These are phyloP conservation scores for Breviolum minutum DNA, from an alignment of 73 alveolate species.

Conservation along the genomic window DNA sequence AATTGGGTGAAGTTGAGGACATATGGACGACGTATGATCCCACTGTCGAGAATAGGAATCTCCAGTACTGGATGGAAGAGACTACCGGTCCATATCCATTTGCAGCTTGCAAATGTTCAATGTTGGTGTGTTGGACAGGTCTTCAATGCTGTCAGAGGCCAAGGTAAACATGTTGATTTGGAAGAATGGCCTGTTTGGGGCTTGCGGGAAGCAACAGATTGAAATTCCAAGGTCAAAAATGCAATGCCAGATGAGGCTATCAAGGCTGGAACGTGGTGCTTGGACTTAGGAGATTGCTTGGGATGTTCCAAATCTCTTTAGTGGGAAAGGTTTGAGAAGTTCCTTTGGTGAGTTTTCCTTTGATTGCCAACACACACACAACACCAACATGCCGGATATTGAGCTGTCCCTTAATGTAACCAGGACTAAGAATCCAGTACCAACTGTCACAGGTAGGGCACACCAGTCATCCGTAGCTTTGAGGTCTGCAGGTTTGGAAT, in stretches of 20 bases:
- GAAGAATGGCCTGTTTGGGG: background rate
- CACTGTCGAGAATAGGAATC: background rate
- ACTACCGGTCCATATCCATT: background rate
- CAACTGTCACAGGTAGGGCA: no score
- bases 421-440: no score
- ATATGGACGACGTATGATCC: no score
- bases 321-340: background rate
- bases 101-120: no score
- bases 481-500: no score
- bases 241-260: slow-evolving; percentile 47
- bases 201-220: no score
- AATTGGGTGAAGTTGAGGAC: background rate
- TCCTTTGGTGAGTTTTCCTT: background rate
- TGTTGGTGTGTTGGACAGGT: background rate
- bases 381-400: no score
- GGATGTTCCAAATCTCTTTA: background rate
- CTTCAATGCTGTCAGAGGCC: background rate
- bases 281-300: background rate
- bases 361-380: no score
- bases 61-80: no score
- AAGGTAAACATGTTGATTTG: background rate
- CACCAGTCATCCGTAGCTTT: no score
- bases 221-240: slow-evolving; percentile 10
- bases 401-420: no score
- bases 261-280: background rate